Percentiles rank a stretch among this genome's conserved stretches.
Evolutionary conservation across 495 filamentous ascomycete genomes (phyloP).

Genomic region (Talaromyces liani): DNA sequence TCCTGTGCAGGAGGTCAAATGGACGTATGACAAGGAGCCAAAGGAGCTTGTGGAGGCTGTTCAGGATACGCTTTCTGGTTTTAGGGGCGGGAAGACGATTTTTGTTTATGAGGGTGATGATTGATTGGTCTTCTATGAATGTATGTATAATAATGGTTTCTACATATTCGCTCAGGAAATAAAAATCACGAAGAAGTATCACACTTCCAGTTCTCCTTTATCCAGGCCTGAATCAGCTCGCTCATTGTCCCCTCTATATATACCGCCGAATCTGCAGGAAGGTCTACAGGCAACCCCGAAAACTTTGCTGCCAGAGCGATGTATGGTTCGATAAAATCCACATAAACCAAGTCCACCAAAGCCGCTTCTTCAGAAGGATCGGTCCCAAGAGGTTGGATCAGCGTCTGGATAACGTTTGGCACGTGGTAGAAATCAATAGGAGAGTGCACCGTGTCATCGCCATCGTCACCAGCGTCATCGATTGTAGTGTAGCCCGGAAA

Average conservation of each 20-base stretch:
- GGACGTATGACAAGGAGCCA: slow-evolving; percentile 71
- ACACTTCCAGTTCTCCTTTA: slow-evolving; percentile 67
- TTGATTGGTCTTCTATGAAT: slow-evolving; percentile 14
- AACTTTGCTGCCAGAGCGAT: slow-evolving; percentile 66
- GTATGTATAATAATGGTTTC: not conserved
- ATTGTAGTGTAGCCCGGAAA: slow-evolving; percentile 80
- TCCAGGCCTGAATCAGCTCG: slow-evolving; percentile 67
- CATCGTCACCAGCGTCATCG: slow-evolving; percentile 78
- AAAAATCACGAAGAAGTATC: not conserved
- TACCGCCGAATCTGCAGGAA: slow-evolving; percentile 45
- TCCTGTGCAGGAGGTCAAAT: slow-evolving; percentile 69
- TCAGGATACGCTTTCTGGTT: slow-evolving; percentile 72
- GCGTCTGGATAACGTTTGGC: slow-evolving; percentile 72
- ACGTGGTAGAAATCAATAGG: slow-evolving; percentile 66
- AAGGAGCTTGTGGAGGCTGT: slow-evolving; percentile 54
- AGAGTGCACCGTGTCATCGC: slow-evolving; percentile 83
- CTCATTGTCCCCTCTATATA: slow-evolving; percentile 69
- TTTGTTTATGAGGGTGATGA: slow-evolving; percentile 64
- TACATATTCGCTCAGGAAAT: not conserved
- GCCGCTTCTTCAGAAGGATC: slow-evolving; percentile 37
- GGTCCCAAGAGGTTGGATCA: slow-evolving; percentile 43
- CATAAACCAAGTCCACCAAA: slow-evolving; percentile 78
- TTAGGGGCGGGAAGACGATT: slow-evolving; percentile 77
- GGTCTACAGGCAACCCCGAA: slow-evolving; percentile 50
- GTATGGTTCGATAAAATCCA: slow-evolving; percentile 82